A percentile compares a stretch with the other conserved stretches of the same genome.
phyloP scores from a whole-genome alignment of 2,329 filamentous ascomycete genomes.

The Neofusicoccum kwambonambiense region DNA sequence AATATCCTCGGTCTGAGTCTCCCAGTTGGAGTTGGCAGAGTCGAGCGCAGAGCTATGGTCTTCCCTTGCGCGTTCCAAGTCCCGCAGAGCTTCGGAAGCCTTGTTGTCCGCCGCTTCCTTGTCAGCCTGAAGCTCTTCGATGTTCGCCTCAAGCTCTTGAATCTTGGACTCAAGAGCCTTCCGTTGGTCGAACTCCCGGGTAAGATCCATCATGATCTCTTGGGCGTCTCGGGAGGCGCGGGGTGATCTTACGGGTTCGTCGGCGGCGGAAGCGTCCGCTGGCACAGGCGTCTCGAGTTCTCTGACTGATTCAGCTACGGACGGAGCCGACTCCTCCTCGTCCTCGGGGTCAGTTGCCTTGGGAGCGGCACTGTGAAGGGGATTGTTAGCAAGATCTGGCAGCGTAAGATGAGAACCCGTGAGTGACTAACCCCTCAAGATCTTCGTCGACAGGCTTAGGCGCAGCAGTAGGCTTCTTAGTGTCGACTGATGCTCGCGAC shows the following conservation, averaged over 20 bases:
- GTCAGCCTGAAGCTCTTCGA: conserved; percentile 18
- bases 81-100: conserved; percentile 7
- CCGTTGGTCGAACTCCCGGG: conserved; percentile 16
- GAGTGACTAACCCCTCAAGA: conserved; percentile 4
- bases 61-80: conserved; percentile 1
- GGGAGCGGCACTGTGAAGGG: not conserved
- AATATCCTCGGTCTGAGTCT: conserved; percentile 16
- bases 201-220: conserved; percentile 17
- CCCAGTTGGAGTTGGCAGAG: not conserved
- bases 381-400: not conserved
- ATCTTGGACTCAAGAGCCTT: conserved; percentile 18
- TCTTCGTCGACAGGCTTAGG: not conserved
- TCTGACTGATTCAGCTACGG: not conserved
- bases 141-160: conserved; percentile 11
- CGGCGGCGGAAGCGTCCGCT: not conserved
- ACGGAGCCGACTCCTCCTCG: not conserved
- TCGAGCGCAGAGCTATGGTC: conserved; percentile 7
- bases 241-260: conserved; percentile 14
- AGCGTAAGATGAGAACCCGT: not conserved
- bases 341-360: not conserved
- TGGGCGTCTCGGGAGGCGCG: conserved; percentile 9
- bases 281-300: conserved; percentile 1
- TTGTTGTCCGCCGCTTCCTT: conserved; percentile 13
- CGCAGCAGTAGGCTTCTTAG: conserved; percentile 2
- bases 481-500: not conserved